These are phyloP conservation scores for Aethionema arabicum DNA, from an alignment of 345 rosid species.

Conservation along the genomic window DNA sequence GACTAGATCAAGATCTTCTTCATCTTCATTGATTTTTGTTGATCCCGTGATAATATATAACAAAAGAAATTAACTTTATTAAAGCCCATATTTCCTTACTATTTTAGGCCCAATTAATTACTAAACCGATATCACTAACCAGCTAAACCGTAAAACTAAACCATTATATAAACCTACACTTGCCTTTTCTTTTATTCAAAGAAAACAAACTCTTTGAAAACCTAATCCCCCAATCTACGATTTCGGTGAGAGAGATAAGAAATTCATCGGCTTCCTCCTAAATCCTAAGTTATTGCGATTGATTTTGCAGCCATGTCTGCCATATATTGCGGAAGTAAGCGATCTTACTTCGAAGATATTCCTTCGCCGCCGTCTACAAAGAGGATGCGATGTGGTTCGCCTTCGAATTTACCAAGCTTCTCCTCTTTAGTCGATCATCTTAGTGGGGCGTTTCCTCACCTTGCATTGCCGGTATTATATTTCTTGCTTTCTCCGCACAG, in stretches of 20 bases:
- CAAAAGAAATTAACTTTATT: not conserved
- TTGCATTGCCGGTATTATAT: constrained; percentile 57
- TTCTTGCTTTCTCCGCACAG: not conserved
- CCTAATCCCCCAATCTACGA: constrained; percentile 23
- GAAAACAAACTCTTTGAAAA: constrained; percentile 18
- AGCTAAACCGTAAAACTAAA: too few relatives aligned
- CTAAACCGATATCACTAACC: too few relatives aligned
- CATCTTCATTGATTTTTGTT: constrained; percentile 57
- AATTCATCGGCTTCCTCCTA: constrained; percentile 1
- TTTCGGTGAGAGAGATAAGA: not conserved
- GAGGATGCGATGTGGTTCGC: constrained; percentile 58
- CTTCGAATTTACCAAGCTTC: constrained; percentile 41
- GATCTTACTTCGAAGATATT: constrained; percentile 66
- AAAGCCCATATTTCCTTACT: too few relatives aligned
- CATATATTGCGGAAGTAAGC: constrained; percentile 73
- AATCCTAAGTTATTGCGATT: constrained; percentile 16
- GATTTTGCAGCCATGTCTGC: constrained; percentile 53
- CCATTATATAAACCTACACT: not conserved
- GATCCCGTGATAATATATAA: constrained; percentile 79
- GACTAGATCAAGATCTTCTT: constrained; percentile 37
- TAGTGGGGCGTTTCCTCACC: constrained; percentile 49
- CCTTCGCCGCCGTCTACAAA: constrained; percentile 62
- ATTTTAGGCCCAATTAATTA: too few relatives aligned
- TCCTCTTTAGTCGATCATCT: constrained; percentile 52
- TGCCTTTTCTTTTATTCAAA: constrained; percentile 14